These are phyloP conservation scores for Penstemon eatonii DNA, from an alignment of 257 asterid genomes.

Conservation along the genomic window DNA sequence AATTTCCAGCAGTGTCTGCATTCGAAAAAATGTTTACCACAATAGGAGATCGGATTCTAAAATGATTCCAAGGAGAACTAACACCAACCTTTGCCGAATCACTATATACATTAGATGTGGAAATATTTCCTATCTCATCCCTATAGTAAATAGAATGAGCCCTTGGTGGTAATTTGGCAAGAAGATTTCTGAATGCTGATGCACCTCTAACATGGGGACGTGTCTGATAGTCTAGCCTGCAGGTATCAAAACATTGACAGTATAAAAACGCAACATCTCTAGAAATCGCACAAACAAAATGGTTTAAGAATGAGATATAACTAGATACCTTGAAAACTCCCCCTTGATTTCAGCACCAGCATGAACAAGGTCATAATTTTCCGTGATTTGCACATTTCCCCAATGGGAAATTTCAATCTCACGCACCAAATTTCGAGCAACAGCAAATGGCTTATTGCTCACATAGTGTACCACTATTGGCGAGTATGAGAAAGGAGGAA, in stretches of 20 bases:
- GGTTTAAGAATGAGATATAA: slow-evolving; percentile 2
- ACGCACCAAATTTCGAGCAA: slow-evolving; percentile 80
- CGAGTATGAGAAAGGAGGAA: slow-evolving; percentile 67
- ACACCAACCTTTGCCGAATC: slow-evolving; percentile 70
- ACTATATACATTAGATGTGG: slow-evolving; percentile 81
- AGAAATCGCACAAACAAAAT: slow-evolving; percentile 20
- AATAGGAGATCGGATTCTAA: slow-evolving; percentile 21
- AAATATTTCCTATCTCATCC: slow-evolving; percentile 95
- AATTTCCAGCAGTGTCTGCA: slow-evolving; percentile 84
- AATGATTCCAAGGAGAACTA: slow-evolving; percentile 17
- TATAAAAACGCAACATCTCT: neutral
- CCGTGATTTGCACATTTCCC: slow-evolving; percentile 97
- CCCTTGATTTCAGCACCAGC: slow-evolving; percentile 83
- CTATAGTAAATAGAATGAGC: slow-evolving; percentile 96
- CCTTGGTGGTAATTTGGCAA: slow-evolving; percentile 82
- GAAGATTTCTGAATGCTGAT: slow-evolving; percentile 65
- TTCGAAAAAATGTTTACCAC: slow-evolving; percentile 31
- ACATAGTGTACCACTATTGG: slow-evolving; percentile 71
- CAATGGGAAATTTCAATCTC: slow-evolving; percentile 97
- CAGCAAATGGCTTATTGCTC: slow-evolving; percentile 71
- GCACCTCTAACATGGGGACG: slow-evolving; percentile 84
- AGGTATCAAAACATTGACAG: slow-evolving; percentile 19
- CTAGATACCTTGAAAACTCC: slow-evolving; percentile 85
- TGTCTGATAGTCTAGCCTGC: slow-evolving; percentile 86
- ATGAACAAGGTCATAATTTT: slow-evolving; percentile 75